Evolutionary conservation across 2,329 filamentous ascomycete genomes (phyloP).

Genomic region (Bipolaris gigantea): DNA sequence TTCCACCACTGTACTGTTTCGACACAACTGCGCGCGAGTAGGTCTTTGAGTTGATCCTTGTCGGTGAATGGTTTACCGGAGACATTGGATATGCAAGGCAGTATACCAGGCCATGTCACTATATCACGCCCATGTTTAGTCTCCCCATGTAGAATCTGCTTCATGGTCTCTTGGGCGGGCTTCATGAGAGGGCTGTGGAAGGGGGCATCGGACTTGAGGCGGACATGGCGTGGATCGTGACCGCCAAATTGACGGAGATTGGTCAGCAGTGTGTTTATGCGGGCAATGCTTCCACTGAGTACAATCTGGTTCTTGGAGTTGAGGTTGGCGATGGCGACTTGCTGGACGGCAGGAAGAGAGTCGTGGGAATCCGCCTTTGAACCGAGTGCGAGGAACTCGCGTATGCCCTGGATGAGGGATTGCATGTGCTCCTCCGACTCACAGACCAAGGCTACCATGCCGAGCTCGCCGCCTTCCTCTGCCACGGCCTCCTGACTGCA

Average conservation of each 20-base stretch:
- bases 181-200: constrained; percentile 93
- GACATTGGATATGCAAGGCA: constrained; percentile 86
- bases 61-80: constrained; percentile 75
- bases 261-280: constrained; percentile 77
- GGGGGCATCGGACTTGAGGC: constrained; percentile 82
- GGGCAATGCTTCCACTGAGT: constrained; percentile 80
- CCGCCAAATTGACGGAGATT: constrained; percentile 88
- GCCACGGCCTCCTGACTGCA: constrained; percentile 69
- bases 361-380: constrained; percentile 68
- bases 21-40: constrained; percentile 79
- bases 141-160: constrained; percentile 62
- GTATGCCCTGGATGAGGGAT: constrained; percentile 70
- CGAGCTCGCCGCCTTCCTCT: constrained; percentile 76
- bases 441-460: constrained; percentile 92
- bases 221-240: constrained; percentile 85
- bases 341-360: constrained; percentile 74
- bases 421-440: constrained; percentile 73
- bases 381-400: constrained; percentile 75
- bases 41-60: constrained; percentile 73
- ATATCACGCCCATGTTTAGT: constrained; percentile 64
- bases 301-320: constrained; percentile 98
- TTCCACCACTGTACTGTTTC: constrained; percentile 96
- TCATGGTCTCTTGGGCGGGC: constrained; percentile 77
- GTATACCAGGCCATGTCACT: constrained; percentile 71
- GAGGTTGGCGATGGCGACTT: constrained; percentile 89